Conservation (phyloP, 257 asterid genomes). For the Osmanthus fragrans region DNA sequence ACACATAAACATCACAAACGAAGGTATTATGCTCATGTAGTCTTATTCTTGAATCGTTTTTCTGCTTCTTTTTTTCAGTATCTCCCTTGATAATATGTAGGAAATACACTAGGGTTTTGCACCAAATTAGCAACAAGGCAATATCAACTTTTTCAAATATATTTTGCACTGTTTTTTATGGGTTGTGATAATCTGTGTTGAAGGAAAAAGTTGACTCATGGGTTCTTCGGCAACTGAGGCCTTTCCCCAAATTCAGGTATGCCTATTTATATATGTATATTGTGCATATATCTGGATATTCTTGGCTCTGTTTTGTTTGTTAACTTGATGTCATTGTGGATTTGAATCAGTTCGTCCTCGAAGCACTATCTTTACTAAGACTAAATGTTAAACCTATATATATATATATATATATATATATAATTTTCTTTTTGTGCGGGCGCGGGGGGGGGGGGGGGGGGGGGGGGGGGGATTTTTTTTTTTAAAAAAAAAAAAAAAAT, state of each 20-base stretch:
- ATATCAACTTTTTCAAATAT: neutral
- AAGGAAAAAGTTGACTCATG: slow-evolving; percentile 30
- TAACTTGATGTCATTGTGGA: no score
- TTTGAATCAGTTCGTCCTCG: no score
- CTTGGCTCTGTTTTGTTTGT: neutral
- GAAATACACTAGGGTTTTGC: slow-evolving; percentile 1
- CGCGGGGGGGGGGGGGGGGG: neutral
- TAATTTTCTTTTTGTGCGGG: no score
- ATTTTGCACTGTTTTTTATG: neutral
- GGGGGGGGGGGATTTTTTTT: neutral
- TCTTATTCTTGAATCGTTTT: neutral
- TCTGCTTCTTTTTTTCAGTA: neutral
- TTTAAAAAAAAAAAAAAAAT: no score
- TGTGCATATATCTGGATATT: slow-evolving; percentile 4
- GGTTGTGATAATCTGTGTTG: slow-evolving; percentile 19
- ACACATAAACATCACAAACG: neutral
- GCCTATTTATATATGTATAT: neutral
- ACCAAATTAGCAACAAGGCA: neutral
- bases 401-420: no score
- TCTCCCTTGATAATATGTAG: neutral
- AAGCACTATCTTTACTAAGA: no score
- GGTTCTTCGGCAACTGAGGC: slow-evolving; percentile 39
- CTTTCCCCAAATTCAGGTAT: slow-evolving; percentile 53
- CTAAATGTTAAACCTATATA: no score
- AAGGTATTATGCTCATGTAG: slow-evolving; percentile 13